Percentiles rank a stretch among this genome's conserved stretches.
phyloP scores from a whole-genome alignment of 331 rosid genomes.

The Quercus tomentella region DNA sequence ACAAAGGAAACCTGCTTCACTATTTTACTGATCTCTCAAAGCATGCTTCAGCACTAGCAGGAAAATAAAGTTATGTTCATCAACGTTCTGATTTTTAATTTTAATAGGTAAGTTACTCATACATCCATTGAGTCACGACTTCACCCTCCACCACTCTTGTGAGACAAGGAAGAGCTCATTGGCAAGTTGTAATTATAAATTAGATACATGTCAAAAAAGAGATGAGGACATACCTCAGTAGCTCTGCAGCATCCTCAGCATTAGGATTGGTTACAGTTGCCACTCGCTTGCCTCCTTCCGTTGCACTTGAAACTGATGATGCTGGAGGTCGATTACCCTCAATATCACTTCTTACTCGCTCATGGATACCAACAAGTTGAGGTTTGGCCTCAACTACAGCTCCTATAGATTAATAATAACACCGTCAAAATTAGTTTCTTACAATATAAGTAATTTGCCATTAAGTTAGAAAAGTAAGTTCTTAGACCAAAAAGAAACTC shows the following conservation, averaged over 20 bases:
- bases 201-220: background rate
- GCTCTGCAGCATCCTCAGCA: slow-evolving; percentile 94
- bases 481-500: background rate
- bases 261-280: slow-evolving; percentile 84
- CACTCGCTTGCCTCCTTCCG: slow-evolving; percentile 52
- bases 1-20: background rate
- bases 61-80: background rate
- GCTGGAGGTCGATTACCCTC: slow-evolving; percentile 57
- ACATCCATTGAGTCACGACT: no score
- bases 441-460: background rate
- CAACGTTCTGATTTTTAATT: no score
- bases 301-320: slow-evolving; percentile 32
- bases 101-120: no score
- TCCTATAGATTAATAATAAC: slow-evolving; percentile 37
- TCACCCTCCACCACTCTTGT: no score
- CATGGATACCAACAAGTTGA: slow-evolving; percentile 91
- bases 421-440: background rate
- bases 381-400: slow-evolving; percentile 80
- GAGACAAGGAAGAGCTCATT: no score
- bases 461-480: background rate
- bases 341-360: slow-evolving; percentile 88
- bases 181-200: no score
- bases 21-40: background rate
- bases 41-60: background rate
- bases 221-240: slow-evolving; percentile 56